phyloP scores from a whole-genome alignment of 306 rosid genomes.

The Hippophae rhamnoides region DNA sequence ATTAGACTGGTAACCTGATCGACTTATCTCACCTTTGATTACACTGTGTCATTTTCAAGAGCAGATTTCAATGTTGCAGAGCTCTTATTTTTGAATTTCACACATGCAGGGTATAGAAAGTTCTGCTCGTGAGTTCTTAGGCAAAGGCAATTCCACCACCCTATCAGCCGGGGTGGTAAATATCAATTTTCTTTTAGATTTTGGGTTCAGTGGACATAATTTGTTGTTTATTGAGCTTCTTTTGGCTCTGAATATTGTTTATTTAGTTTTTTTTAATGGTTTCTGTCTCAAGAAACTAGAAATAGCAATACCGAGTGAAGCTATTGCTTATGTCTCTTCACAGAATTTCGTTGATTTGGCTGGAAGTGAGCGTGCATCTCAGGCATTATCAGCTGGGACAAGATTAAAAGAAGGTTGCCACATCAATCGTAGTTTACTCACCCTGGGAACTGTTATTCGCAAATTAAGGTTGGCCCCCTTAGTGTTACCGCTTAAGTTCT shows the following conservation, averaged over 20 bases:
- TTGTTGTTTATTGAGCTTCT: not conserved
- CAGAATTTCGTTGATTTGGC: constrained; percentile 98
- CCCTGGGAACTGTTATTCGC: constrained; percentile 90
- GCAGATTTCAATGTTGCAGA: not conserved
- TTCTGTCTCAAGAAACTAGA: not conserved
- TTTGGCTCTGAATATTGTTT: too few relatives aligned
- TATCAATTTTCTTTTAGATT: constrained; percentile 6
- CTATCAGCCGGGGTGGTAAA: constrained; percentile 90
- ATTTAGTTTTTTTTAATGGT: too few relatives aligned
- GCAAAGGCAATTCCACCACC: constrained; percentile 86
- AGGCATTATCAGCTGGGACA: constrained; percentile 78
- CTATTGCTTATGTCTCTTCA: constrained; percentile 19
- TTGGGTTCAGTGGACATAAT: constrained; percentile 8
- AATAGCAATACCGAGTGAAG: not conserved
- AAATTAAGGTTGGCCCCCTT: constrained; percentile 73
- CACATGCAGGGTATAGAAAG: constrained; percentile 83
- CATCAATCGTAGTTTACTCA: constrained; percentile 94
- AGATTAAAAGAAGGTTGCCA: constrained; percentile 98
- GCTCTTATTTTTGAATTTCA: constrained; percentile 8
- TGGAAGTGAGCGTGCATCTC: constrained; percentile 99
- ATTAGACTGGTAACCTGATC: constrained; percentile 60
- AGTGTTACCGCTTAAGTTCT: constrained; percentile 11
- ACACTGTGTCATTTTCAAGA: constrained; percentile 5
- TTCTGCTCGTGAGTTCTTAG: constrained; percentile 91
- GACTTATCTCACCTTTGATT: constrained; percentile 4